A percentile compares a stretch with the other conserved stretches of the same genome.
phyloP scores from a whole-genome alignment of 768 basidiomycete species.

The Naganishia friedmannii region DNA sequence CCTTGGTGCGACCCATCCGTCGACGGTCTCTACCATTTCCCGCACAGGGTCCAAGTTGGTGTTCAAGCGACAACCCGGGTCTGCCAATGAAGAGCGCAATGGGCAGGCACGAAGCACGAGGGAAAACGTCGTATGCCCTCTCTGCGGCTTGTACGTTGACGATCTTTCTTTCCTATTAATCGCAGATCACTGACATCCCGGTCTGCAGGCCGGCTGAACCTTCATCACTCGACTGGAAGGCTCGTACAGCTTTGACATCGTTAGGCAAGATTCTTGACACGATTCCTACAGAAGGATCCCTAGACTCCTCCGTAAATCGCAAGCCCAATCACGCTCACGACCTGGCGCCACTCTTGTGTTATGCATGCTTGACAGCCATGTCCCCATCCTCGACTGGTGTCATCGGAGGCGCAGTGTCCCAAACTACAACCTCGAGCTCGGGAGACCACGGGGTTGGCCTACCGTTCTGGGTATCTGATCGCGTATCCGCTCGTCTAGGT shows the following conservation, averaged over 20 bases:
- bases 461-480: constrained; percentile 39
- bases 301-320: not conserved
- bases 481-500: constrained; percentile 18
- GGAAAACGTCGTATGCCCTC: constrained; percentile 27
- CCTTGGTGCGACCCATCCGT: constrained; percentile 46
- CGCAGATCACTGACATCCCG: not conserved
- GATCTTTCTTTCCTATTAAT: not conserved
- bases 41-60: constrained; percentile 49
- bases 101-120: not conserved
- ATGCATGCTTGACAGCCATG: constrained; percentile 48
- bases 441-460: constrained; percentile 29
- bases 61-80: constrained; percentile 37
- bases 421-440: not conserved
- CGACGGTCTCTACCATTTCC: constrained; percentile 51
- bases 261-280: constrained; percentile 27
- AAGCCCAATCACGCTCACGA: not conserved
- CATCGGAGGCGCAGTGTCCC: constrained; percentile 5
- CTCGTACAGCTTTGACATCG: constrained; percentile 44
- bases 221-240: constrained; percentile 47
- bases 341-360: constrained; percentile 42
- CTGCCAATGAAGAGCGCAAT: not conserved
- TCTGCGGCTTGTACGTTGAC: constrained; percentile 38
- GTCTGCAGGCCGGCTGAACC: constrained; percentile 45
- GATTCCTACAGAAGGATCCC: not conserved
- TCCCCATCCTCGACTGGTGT: constrained; percentile 32